phyloP scores from a whole-genome alignment of 768 basidiomycete genomes.

The Paxillus rubicundulus region DNA sequence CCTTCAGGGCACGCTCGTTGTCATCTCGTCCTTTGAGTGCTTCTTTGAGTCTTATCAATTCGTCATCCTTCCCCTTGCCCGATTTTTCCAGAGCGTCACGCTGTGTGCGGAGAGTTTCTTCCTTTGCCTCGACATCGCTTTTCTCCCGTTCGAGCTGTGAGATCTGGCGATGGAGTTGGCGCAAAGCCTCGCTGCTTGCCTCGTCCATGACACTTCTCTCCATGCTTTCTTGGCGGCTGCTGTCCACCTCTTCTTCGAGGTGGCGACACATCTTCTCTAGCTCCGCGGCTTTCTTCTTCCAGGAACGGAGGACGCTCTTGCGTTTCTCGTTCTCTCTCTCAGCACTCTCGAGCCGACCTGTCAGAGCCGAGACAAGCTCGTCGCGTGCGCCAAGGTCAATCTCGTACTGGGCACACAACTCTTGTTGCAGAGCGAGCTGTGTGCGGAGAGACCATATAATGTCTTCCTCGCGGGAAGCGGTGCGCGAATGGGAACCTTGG shows the following conservation, averaged over 20 bases:
- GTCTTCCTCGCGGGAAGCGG: constrained; percentile 68
- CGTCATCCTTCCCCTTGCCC: constrained; percentile 9
- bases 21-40: constrained; percentile 49
- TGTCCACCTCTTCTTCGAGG: constrained; percentile 86
- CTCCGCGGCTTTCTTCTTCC: constrained; percentile 78
- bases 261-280: constrained; percentile 63
- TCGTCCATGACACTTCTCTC: constrained; percentile 83
- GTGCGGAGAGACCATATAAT: constrained; percentile 72
- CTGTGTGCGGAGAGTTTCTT: constrained; percentile 43
- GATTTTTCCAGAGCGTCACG: constrained; percentile 36
- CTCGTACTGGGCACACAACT: constrained; percentile 75
- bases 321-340: constrained; percentile 68
- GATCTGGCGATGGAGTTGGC: constrained; percentile 79
- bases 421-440: constrained; percentile 70
- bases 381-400: constrained; percentile 71
- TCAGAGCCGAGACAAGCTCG: constrained; percentile 63
- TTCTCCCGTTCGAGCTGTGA: constrained; percentile 70
- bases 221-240: constrained; percentile 76
- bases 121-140: constrained; percentile 43
- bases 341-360: constrained; percentile 47
- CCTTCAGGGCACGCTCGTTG: no score
- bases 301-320: constrained; percentile 48
- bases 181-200: constrained; percentile 73
- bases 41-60: constrained; percentile 39
- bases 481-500: constrained; percentile 48